These are phyloP conservation scores for Durio zibethinus DNA, from an alignment of 345 rosid species.

Conservation along the genomic window DNA sequence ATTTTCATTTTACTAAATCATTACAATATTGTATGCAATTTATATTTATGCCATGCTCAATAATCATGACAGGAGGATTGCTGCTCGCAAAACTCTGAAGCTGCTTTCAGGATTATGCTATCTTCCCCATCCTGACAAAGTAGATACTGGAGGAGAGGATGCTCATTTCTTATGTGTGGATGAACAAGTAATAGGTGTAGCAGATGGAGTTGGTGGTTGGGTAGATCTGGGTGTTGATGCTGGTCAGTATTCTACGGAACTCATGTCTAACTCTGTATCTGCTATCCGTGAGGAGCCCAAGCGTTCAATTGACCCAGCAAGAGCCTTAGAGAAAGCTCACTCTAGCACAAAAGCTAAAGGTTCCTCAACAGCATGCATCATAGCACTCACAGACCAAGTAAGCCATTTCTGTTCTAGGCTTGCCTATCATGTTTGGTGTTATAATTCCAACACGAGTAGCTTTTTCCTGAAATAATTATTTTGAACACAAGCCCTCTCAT, in stretches of 20 bases:
- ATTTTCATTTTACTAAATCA: neutral
- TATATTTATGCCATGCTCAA: neutral
- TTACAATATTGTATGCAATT: neutral
- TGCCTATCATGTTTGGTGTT: neutral
- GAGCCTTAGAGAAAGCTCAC: conserved; percentile 90
- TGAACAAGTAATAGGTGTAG: conserved; percentile 88
- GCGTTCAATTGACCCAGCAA: conserved; percentile 77
- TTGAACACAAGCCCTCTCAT: neutral
- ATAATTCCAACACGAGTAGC: neutral
- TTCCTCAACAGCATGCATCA: conserved; percentile 94
- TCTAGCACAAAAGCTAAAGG: conserved; percentile 85
- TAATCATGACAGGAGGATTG: conserved; percentile 38
- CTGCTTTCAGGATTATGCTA: conserved; percentile 86
- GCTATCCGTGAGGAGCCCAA: conserved; percentile 86
- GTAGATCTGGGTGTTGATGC: conserved; percentile 88
- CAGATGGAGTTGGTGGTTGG: conserved; percentile 99
- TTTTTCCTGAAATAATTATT: neutral
- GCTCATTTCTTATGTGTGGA: conserved; percentile 88
- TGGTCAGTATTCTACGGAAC: conserved; percentile 82
- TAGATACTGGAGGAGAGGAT: conserved; percentile 99
- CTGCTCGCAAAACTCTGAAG: conserved; percentile 51
- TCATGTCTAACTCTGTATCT: conserved; percentile 82
- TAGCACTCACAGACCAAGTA: conserved; percentile 86
- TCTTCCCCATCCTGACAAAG: conserved; percentile 98
- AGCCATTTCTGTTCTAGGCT: conserved; percentile 7